Base-by-base conservation (phyloP, 176 grass and related monocot species). In the Urochloa ruziziensis region DNA sequence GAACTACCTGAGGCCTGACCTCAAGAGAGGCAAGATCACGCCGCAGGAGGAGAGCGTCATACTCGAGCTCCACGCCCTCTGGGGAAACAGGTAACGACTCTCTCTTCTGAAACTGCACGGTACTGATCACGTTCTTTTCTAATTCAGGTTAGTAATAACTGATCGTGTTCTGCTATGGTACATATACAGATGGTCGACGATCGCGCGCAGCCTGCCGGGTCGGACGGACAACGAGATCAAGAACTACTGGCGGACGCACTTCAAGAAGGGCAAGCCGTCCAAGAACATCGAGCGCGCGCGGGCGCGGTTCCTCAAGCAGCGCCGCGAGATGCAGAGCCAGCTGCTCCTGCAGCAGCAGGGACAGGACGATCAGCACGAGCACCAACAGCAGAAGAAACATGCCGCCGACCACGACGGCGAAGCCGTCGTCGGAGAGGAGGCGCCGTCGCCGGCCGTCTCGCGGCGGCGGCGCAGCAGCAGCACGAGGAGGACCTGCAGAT, bases 201-300 rank as follows among this genome's bases (percentile, higher is more conserved):
- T 99, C 54, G 96, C 96, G 21, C 89, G 96, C 59, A 94, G 85
- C 90, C 82, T 99, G 12, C 96, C 96, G 1, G 96, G 93, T 1
- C 83, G 96, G 79, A 99, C 96, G 18, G 96, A 99, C 80, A 99
- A 99, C 77, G 93, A 99, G 96, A 96, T 99, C 88, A 99, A 99
- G 87, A 99, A 99, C 93, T 99, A 96, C 87, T 99, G 96, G 96
- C 34, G 96, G 79, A 98, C 96, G 43, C 96, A 98, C 82, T 95
- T 95, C 89, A 98, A 98, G 79, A 94, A 90, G 84, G 90, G 76
- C 40, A 95, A 92, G 73, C 76, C 89, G 33, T 95, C 96, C 36
- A 94, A 93, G 88, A 98, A 87, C 67, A 82, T 94, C 48, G 91
- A 92, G 78, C 89, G 89, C 66, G 91, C 96, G 30, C 80, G 96